Base-by-base conservation (phyloP, 2,329 filamentous ascomycete species). In the Waltergamsia citrina region DNA sequence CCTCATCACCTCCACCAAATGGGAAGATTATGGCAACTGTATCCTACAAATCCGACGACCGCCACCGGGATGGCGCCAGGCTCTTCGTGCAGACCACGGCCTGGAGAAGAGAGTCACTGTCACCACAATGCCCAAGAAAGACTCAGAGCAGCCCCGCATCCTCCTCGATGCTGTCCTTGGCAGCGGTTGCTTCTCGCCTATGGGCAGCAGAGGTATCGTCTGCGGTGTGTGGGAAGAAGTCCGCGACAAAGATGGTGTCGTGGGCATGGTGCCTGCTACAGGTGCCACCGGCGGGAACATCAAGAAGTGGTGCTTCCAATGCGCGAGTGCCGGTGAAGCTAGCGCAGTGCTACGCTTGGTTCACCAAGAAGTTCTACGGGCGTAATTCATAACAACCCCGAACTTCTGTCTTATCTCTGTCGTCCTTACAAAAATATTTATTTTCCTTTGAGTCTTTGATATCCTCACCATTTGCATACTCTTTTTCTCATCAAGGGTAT, bases 1-100 rank as follows among this genome's bases (percentile, higher is more conserved):
- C 32, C 78, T 90, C 32, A 81, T 87, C 39, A 67, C 74, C 2
- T 67, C 75, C 10, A 77, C 77, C 32, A 90, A 90, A 53, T 98
- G 92, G 92, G 79, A 86, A 40, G 88, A 96, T 52, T 78, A 88
- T 63, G 90, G 92, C 43, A 79, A 85, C 45, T 93, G 87, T 39
- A 70, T 78, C 24, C 63, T 98, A 39, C 85, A 83, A 12, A 86
- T 98, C 48, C 78, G 87, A 52, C 74, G 78, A 14, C 83, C 85
- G n/a, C 80, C 68, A 33, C 72, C 60, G 23, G 74, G 73, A 6
- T 72, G 70, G 54, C 63, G 63, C 27, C 74, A 72, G 57, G 74
- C 69, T 38, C 65, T 75, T 35, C 63, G 67, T 26, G 72, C 71
- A 42, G 66, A 77, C 41, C 71, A 79, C 45, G 78, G 79, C 14